These are phyloP conservation scores for Clathrus columnatus DNA, from an alignment of 768 basidiomycete species.

Conservation along the genomic window DNA sequence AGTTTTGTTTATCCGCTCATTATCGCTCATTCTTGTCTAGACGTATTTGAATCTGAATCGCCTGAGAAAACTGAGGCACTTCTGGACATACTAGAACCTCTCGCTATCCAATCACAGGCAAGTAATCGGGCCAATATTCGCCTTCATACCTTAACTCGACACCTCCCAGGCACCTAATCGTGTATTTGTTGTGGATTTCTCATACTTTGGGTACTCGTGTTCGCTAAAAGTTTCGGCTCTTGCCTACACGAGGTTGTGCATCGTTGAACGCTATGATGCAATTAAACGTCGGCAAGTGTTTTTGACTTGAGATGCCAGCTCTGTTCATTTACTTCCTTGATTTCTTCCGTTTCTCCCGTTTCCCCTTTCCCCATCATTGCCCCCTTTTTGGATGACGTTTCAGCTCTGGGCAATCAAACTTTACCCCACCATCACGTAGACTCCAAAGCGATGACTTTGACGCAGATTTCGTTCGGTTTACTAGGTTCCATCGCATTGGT, in stretches of 20 bases:
- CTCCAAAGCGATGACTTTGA: background rate
- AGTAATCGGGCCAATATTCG: background rate
- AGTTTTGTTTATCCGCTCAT: background rate
- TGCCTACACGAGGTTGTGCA: slow-evolving; percentile 1
- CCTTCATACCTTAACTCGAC: background rate
- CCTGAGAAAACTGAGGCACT: background rate
- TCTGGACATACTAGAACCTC: background rate
- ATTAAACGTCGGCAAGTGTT: background rate
- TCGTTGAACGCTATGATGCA: background rate
- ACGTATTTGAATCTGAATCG: background rate
- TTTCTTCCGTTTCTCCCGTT: no score
- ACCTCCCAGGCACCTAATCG: background rate
- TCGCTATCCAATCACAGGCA: background rate
- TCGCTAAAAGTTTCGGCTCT: background rate
- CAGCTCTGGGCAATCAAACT: background rate
- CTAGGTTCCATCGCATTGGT: background rate
- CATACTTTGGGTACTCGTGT: slow-evolving; percentile 2
- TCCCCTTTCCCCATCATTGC: background rate
- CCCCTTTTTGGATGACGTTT: background rate
- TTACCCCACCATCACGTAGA: background rate
- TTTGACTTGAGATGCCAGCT: background rate
- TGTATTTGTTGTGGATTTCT: background rate
- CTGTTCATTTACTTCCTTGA: background rate
- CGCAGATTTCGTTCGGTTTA: background rate
- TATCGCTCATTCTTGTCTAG: background rate